Percentiles rank a stretch among this genome's conserved stretches.
phyloP scores from a whole-genome alignment of 257 asterid species.

The Nicotiana obtusifolia region DNA sequence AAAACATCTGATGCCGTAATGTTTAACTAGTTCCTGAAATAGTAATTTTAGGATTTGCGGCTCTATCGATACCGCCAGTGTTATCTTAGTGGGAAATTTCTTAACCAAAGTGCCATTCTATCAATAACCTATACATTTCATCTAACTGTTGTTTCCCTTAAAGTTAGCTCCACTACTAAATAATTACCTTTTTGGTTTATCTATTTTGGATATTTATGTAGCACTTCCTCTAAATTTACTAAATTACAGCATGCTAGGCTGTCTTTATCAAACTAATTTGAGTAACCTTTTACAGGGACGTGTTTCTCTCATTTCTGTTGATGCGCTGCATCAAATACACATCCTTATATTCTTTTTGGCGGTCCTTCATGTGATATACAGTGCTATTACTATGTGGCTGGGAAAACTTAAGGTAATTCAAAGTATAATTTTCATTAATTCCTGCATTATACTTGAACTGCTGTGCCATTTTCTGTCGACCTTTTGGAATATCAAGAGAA shows the following conservation, averaged over 20 bases:
- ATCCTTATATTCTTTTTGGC: conserved; percentile 93
- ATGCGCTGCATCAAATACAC: conserved; percentile 88
- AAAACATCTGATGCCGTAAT: neutral
- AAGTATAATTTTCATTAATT: neutral
- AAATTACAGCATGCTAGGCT: neutral
- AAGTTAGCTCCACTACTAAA: neutral
- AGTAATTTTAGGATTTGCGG: too few species aligned
- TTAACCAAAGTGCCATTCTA: neutral
- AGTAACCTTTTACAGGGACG: conserved; percentile 38
- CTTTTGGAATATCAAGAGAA: neutral
- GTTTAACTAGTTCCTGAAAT: neutral
- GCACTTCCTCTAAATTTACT: neutral
- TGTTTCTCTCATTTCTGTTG: conserved; percentile 53
- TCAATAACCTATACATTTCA: neutral
- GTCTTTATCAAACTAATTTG: conserved; percentile 8
- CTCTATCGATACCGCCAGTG: too few species aligned
- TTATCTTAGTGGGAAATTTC: neutral
- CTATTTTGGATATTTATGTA: neutral
- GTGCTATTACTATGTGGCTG: conserved; percentile 84
- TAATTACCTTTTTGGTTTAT: neutral
- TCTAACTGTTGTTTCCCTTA: neutral
- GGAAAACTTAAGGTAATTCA: conserved; percentile 79
- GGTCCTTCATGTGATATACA: conserved; percentile 69
- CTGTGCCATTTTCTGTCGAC: conserved; percentile 1
- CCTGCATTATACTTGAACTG: neutral